phyloP scores from a whole-genome alignment of 2,329 filamentous ascomycete genomes.

The Ophiostoma triangulosporum region DNA sequence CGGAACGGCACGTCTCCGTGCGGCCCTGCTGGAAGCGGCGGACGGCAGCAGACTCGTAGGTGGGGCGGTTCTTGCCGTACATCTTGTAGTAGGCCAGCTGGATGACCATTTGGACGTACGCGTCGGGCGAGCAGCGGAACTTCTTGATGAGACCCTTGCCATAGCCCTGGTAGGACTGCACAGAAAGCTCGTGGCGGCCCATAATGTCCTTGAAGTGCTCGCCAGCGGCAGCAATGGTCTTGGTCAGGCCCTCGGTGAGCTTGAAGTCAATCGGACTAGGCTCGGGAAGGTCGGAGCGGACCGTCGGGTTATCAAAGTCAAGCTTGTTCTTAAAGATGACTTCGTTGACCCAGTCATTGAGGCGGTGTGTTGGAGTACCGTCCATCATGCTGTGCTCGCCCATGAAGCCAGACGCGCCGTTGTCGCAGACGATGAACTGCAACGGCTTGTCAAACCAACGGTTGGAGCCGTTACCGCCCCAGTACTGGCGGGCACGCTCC shows the following conservation, averaged over 20 bases:
- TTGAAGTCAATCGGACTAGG: slow-evolving; percentile 67
- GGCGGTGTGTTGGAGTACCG: slow-evolving; percentile 88
- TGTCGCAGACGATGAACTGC: slow-evolving; percentile 97
- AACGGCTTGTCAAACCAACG: slow-evolving; percentile 97
- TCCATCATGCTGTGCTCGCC: slow-evolving; percentile 99
- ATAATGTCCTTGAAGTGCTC: slow-evolving; percentile 74
- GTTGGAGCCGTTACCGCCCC: slow-evolving; percentile 93
- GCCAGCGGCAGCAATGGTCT: slow-evolving; percentile 66
- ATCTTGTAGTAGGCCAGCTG: slow-evolving; percentile 98
- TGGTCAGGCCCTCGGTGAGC: slow-evolving; percentile 57
- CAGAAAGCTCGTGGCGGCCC: slow-evolving; percentile 73
- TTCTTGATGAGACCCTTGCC: slow-evolving; percentile 99
- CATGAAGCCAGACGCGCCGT: slow-evolving; percentile 93
- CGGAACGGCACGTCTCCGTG: slow-evolving; percentile 87
- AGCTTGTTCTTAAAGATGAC: slow-evolving; percentile 91
- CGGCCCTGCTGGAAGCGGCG: slow-evolving; percentile 92
- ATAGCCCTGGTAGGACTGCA: slow-evolving; percentile 94
- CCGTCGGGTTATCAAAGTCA: slow-evolving; percentile 63
- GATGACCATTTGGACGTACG: slow-evolving; percentile 97
- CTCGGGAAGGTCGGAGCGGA: slow-evolving; percentile 75
- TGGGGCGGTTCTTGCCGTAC: slow-evolving; percentile 95
- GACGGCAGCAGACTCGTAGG: slow-evolving; percentile 91
- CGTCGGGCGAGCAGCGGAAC: slow-evolving; percentile 95
- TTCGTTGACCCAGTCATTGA: slow-evolving; percentile 90
- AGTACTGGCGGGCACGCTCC: slow-evolving; percentile 91